Conservation (phyloP, 768 basidiomycete species). For the Rhodotorula diobovata region DNA sequence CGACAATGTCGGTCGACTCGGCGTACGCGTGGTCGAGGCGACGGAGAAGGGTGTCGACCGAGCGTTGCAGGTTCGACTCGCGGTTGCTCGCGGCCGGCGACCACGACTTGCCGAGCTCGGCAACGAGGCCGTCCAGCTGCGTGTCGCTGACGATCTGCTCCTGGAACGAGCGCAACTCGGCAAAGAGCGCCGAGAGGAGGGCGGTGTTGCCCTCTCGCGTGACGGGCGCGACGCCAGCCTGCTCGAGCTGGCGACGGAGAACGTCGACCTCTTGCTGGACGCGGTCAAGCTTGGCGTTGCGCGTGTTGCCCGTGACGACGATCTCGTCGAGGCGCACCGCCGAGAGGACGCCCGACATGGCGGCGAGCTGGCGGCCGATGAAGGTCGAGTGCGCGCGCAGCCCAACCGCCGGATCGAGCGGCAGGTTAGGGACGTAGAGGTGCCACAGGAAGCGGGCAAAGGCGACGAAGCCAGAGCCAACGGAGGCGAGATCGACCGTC, state of each 20-base stretch:
- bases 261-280: slow-evolving; percentile 47
- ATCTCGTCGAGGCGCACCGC: slow-evolving; percentile 57
- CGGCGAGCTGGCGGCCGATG: slow-evolving; percentile 38
- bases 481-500: not conserved
- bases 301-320: slow-evolving; percentile 56
- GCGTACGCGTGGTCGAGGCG: slow-evolving; percentile 65
- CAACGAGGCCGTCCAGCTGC: slow-evolving; percentile 49
- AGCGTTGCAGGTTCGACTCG: slow-evolving; percentile 62
- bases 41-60: slow-evolving; percentile 69
- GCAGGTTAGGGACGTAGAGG: slow-evolving; percentile 73
- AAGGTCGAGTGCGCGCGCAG: slow-evolving; percentile 47
- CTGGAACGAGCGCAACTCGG: slow-evolving; percentile 65
- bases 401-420: slow-evolving; percentile 77
- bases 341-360: slow-evolving; percentile 51
- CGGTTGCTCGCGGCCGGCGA: slow-evolving; percentile 13
- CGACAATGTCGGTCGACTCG: slow-evolving; percentile 66
- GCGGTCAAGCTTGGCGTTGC: slow-evolving; percentile 54
- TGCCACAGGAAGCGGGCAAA: slow-evolving; percentile 54
- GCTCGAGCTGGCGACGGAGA: slow-evolving; percentile 37
- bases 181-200: slow-evolving; percentile 49
- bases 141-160: slow-evolving; percentile 55
- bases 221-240: slow-evolving; percentile 42
- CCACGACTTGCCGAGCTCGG: slow-evolving; percentile 13
- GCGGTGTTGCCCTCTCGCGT: slow-evolving; percentile 40
- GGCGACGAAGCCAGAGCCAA: slow-evolving; percentile 31